Conservation (phyloP, 1,284 basidiomycete genomes). For the Ganoderma meredithae region DNA sequence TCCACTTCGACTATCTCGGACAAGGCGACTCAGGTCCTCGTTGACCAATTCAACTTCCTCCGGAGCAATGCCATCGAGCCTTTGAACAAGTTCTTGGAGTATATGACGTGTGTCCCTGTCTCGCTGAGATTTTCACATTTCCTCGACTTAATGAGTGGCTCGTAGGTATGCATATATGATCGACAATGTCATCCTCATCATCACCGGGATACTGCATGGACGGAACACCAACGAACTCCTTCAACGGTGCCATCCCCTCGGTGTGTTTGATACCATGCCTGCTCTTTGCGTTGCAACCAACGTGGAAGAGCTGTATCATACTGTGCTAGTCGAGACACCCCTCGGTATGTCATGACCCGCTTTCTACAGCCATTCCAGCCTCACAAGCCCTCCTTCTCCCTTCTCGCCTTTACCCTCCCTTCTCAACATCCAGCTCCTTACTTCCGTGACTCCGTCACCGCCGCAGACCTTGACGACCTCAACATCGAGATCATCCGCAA, state of each 20-base stretch:
- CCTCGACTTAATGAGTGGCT: not conserved
- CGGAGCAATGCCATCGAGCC: conserved; percentile 92
- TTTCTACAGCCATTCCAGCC: not conserved
- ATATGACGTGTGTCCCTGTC: conserved; percentile 80
- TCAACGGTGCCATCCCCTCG: conserved; percentile 96
- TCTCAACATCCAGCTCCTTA: conserved; percentile 78
- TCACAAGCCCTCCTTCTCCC: not conserved
- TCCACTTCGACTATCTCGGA: conserved; percentile 96
- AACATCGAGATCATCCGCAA: conserved; percentile 99
- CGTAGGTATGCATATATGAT: conserved; percentile 98
- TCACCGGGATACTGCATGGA: conserved; percentile 97
- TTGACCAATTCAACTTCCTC: conserved; percentile 97
- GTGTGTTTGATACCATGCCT: conserved; percentile 98
- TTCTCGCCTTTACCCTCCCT: not conserved
- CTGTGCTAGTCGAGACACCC: conserved; percentile 97
- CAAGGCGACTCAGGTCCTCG: conserved; percentile 93
- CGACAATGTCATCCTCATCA: conserved; percentile 98
- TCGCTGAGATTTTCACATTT: not conserved
- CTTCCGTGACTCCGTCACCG: conserved; percentile 95
- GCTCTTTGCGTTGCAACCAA: conserved; percentile 99
- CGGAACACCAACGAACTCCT: conserved; percentile 97
- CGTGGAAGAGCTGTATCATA: conserved; percentile 98
- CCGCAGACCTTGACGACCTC: conserved; percentile 96
- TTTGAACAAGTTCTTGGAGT: conserved; percentile 94
- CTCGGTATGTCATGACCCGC: conserved; percentile 67